Evolutionary conservation across 2,329 filamentous ascomycete genomes (phyloP), one percentile per base, ranked within the genome.

Genomic region (Aureobasidium sp.): DNA sequence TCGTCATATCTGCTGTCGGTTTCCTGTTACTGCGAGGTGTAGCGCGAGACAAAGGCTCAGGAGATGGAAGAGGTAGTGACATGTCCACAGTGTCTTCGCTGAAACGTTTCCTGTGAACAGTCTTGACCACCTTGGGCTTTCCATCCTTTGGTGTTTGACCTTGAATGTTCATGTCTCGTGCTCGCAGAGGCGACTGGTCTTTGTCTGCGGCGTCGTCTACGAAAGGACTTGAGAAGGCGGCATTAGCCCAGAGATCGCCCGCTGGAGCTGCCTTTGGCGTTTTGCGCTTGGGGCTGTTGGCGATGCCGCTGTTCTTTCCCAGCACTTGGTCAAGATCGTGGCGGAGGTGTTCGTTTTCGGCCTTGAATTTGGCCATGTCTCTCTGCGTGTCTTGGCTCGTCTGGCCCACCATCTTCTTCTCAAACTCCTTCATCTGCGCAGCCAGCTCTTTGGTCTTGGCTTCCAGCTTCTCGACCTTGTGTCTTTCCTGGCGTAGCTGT

Each of bases 401-500:
- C 29, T 33, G 49, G 45, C 57, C 53, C 21, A 57, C 50, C 15
- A 69, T 51, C 61, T 68, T 58, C 31, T 64, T 71, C 49, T 76
- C 71, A 19, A 73, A 70, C 13, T 76, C 74, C 59, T 74, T 75
- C 65, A 87, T 79, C 62, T 85, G 80, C 6, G 79, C 77, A 57
- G 84, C 81, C 62, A 89, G 76, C 60, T 86, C 79, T 1, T 80
- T 77, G 57, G 86, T 79, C 66, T 78, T 80, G 62, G 78, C 77
- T 69, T 91, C 87, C 76, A 90, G 84, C 58, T 78, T 74, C 31
- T 79, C 74, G 27, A 87, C 83, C 68, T 82, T 87, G 63, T 81
- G 79, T 64, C 86, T 84, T 69, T 90, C 87, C 62, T 87, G 83
- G 62, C 81, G 81, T 37, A 93, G 79, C 66, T 84, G 82, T 62